Base-by-base conservation (phyloP, 1,284 basidiomycete species). In the Anthracocystis panici-leucophaei region DNA sequence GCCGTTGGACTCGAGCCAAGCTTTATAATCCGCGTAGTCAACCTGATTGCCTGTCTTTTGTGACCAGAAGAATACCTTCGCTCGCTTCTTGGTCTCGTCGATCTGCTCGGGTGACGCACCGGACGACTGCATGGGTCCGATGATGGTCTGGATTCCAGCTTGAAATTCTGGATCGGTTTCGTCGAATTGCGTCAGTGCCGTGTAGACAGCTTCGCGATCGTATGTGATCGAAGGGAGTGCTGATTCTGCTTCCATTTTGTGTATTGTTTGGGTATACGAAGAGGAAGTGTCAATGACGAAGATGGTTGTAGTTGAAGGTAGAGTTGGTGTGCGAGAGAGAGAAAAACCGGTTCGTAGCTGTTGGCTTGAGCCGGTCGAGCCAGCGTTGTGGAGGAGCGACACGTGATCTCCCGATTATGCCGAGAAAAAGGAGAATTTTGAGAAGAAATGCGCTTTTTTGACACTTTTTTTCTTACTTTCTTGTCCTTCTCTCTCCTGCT, bases 91-190 rank as follows among this genome's bases (percentile, higher is more conserved):
- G 5, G 75, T 77, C n/a, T 70, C 61, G 23, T 65, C 49, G 18
- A 82, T 68, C 48, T 81, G 69, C 10, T 70, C 69, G 1, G 59
- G 49, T 18, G 72, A 38, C 4, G 69, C 73, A 3, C 75, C 79
- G 4, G 69, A 74, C 12, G 62, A 61, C n/a, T 65, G 67, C 55
- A 81, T 57, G 7, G 75, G 73, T 3, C 57, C 66, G 7, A 77
- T 27, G 45, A 82, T 82, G 29, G 75, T 68, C 23, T 68, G 64
- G 27, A 79, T 75, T 2, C 80, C 80, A 5, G 63, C 74, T 59
- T 76, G 69, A 21, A 76, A 76, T 20, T 76, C 74, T 2, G 60
- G 45, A 21, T 76, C 65, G 8, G 60, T 29, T 44, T 60, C 62
- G 57, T 72, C 62, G 57, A 68, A 73, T 7, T 55, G 48, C 11